Evolutionary conservation across 345 rosid species (phyloP).

Genomic region (Linum tenue): DNA sequence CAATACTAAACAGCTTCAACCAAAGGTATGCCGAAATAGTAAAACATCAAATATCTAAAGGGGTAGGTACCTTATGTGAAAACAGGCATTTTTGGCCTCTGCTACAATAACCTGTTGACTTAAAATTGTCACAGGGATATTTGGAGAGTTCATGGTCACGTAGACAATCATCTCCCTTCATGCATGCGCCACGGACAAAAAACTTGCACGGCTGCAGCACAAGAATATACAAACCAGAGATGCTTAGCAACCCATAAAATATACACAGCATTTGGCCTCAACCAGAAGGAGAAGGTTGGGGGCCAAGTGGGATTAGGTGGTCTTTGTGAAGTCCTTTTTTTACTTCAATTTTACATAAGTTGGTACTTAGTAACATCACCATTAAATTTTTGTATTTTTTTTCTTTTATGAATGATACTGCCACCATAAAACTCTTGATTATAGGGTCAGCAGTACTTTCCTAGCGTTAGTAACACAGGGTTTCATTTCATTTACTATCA

Average conservation of each 20-base stretch:
- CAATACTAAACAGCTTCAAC: not conserved
- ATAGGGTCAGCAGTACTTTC: not conserved
- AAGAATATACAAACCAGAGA: conserved; percentile 7
- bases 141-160: conserved; percentile 83
- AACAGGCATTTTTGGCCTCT: conserved; percentile 71
- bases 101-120: conserved; percentile 49
- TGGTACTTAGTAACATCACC: no score
- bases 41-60: not conserved
- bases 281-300: not conserved
- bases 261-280: not conserved
- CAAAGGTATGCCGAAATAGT: not conserved
- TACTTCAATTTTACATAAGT: not conserved
- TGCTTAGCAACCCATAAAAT: not conserved
- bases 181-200: conserved; percentile 73
- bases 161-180: conserved; percentile 89
- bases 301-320: not conserved
- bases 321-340: not conserved
- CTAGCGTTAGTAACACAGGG: no score
- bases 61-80: conserved; percentile 67
- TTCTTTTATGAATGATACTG: not conserved
- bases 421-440: not conserved
- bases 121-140: conserved; percentile 59
- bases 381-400: no score
- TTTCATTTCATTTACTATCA: not conserved
- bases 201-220: conserved; percentile 77